Evolutionary conservation across 257 asterid species (phyloP).

Genomic region (Lycium ferocissimum): DNA sequence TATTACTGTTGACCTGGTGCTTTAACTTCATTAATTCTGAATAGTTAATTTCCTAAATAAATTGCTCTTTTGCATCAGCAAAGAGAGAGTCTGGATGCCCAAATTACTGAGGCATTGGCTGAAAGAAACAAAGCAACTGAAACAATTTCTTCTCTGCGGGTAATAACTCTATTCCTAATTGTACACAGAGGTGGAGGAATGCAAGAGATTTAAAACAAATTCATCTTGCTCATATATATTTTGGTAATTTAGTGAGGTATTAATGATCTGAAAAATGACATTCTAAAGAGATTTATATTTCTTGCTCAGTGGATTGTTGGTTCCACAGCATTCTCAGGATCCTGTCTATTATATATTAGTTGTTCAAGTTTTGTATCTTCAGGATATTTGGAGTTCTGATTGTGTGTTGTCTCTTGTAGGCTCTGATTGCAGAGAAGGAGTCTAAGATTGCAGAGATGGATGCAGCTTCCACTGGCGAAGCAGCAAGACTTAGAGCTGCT

Average conservation of each 20-base stretch:
- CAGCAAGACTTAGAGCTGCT: slow-evolving; percentile 89
- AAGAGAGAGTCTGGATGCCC: slow-evolving; percentile 84
- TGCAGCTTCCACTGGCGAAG: slow-evolving; percentile 99
- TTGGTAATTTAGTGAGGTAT: slow-evolving; percentile 15
- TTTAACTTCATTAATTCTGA: slow-evolving; percentile 31
- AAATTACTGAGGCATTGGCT: slow-evolving; percentile 75
- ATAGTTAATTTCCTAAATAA: slow-evolving; percentile 10
- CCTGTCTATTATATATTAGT: neutral
- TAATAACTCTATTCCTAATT: slow-evolving; percentile 46
- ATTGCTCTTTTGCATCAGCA: slow-evolving; percentile 56
- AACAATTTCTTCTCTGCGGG: slow-evolving; percentile 85
- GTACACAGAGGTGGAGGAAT: neutral
- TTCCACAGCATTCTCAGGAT: neutral
- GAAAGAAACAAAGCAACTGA: slow-evolving; percentile 86
- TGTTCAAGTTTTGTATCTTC: slow-evolving; percentile 11
- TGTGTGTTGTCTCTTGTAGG: slow-evolving; percentile 50
- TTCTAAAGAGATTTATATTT: neutral
- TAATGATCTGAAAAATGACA: neutral
- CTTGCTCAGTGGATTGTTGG: slow-evolving; percentile 21
- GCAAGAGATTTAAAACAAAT: neutral
- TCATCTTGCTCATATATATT: slow-evolving; percentile 17
- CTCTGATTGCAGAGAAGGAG: slow-evolving; percentile 77
- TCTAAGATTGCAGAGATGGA: slow-evolving; percentile 95
- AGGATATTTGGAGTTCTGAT: slow-evolving; percentile 13
- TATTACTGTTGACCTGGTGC: neutral